Evolutionary conservation across 176 grass and related monocot genomes (phyloP).

Genomic region (Zea luxurians): DNA sequence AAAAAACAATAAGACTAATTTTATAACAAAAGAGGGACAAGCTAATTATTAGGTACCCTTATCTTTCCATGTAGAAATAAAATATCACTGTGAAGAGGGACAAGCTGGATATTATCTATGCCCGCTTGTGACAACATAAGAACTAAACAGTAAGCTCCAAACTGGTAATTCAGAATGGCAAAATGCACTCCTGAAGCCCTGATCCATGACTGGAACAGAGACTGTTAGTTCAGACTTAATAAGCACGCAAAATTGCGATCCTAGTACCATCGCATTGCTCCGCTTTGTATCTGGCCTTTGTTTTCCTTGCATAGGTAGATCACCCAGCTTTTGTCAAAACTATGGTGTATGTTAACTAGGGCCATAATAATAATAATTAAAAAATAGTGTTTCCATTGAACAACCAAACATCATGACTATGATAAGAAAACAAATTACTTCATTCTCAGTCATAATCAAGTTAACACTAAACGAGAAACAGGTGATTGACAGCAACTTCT

Average conservation of each 20-base stretch:
- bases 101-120: neutral
- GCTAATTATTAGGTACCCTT: too few species aligned
- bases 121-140: neutral
- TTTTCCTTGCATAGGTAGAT: neutral
- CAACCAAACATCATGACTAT: neutral
- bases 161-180: constrained; percentile 4
- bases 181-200: neutral
- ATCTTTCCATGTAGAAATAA: too few species aligned
- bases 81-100: neutral
- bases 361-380: neutral
- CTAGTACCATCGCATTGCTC: too few species aligned
- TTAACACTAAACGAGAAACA: constrained; percentile 2
- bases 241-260: too few species aligned
- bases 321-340: neutral
- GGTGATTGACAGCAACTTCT: neutral
- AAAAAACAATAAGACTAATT: too few species aligned
- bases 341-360: neutral
- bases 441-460: neutral
- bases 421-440: neutral
- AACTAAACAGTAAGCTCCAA: neutral
- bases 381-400: neutral
- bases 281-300: too few species aligned
- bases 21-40: too few species aligned
- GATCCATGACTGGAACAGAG: too few species aligned
- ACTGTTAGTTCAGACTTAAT: too few species aligned